These are phyloP conservation scores for Microcyclospora tardicrescens DNA, from an alignment of 2,329 filamentous ascomycete genomes.

Conservation along the genomic window DNA sequence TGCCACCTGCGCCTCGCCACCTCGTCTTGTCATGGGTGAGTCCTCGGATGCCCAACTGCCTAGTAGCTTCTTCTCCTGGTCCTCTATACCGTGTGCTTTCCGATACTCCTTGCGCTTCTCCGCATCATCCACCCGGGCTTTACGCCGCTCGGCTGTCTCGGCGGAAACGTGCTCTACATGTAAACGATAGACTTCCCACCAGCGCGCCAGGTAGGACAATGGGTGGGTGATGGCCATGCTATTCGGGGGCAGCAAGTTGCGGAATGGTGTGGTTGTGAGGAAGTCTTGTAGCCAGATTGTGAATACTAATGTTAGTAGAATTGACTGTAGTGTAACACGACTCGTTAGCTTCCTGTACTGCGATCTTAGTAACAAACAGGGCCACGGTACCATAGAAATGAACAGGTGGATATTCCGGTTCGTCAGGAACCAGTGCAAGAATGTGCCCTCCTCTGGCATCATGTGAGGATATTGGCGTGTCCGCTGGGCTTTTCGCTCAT, in stretches of 20 bases:
- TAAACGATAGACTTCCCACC: constrained; percentile 60
- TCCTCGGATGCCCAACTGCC: constrained; percentile 33
- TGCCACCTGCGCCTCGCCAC: constrained; percentile 19
- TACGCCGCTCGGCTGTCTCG: constrained; percentile 57
- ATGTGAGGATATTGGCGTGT: constrained; percentile 71
- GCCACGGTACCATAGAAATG: constrained; percentile 60
- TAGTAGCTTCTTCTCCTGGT: constrained; percentile 34
- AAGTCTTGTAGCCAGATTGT: constrained; percentile 71
- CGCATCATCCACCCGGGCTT: constrained; percentile 67
- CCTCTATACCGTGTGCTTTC: constrained; percentile 69
- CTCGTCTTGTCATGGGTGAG: constrained; percentile 25
- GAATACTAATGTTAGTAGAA: constrained; percentile 54
- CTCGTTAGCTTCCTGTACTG: background rate
- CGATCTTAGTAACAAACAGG: constrained; percentile 1
- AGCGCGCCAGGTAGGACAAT: constrained; percentile 49
- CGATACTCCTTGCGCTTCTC: constrained; percentile 76
- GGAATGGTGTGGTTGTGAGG: constrained; percentile 63
- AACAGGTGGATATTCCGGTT: constrained; percentile 63
- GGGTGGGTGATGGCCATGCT: constrained; percentile 59
- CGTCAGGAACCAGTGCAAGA: constrained; percentile 73
- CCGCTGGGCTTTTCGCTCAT: constrained; percentile 53
- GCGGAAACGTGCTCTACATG: constrained; percentile 60
- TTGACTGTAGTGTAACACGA: constrained; percentile 35
- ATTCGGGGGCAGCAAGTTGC: constrained; percentile 60
- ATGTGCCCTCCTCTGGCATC: constrained; percentile 72